phyloP scores from a whole-genome alignment of 139 green algal genomes.

The Picochlorum sp. region DNA sequence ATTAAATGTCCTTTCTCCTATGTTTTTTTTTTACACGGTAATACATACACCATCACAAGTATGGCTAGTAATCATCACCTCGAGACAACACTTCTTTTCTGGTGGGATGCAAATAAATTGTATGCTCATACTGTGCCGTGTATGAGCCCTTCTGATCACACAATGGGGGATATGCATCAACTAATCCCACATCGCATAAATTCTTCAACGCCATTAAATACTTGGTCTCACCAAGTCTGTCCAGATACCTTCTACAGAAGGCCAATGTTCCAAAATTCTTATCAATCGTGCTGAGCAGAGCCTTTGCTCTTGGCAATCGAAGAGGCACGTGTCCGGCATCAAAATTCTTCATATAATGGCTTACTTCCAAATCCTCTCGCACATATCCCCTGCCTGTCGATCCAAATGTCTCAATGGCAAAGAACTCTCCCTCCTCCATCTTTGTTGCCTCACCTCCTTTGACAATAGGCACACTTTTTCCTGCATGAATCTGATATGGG shows the following conservation, averaged over 20 bases:
- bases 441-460: constrained; percentile 79
- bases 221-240: constrained; percentile 93
- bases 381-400: constrained; percentile 87
- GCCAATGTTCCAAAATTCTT: constrained; percentile 95
- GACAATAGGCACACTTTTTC: constrained; percentile 77
- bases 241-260: constrained; percentile 94
- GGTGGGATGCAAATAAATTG: constrained; percentile 87
- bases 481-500: constrained; percentile 93
- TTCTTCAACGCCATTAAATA: constrained; percentile 99
- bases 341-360: constrained; percentile 99
- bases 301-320: constrained; percentile 86
- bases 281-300: constrained; percentile 92
- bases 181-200: constrained; percentile 84
- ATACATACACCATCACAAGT: too few species aligned
- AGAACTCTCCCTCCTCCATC: constrained; percentile 99
- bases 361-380: constrained; percentile 94
- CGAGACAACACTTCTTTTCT: constrained; percentile 92
- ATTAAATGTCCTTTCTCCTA: neutral
- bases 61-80: constrained; percentile 82
- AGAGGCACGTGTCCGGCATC: constrained; percentile 79
- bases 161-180: constrained; percentile 93
- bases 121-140: constrained; percentile 97
- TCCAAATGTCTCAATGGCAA: constrained; percentile 98
- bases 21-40: neutral
- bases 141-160: constrained; percentile 88